These are phyloP conservation scores for Rubroshorea leprosula DNA, from an alignment of 345 rosid genomes.

Conservation along the genomic window DNA sequence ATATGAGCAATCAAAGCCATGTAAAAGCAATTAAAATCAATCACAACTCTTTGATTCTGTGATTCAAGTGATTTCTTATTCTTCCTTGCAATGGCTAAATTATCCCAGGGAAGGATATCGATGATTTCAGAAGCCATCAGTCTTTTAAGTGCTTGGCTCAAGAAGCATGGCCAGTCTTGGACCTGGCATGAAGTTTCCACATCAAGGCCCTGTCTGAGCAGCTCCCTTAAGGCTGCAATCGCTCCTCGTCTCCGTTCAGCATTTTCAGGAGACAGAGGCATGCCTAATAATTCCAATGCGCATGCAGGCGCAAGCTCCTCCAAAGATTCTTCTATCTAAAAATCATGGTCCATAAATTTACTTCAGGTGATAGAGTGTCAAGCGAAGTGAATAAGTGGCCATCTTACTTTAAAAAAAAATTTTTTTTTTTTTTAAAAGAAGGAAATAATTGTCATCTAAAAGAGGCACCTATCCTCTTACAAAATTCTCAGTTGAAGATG, in stretches of 20 bases:
- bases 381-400: background rate
- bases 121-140: slow-evolving; percentile 83
- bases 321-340: slow-evolving; percentile 87
- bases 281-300: slow-evolving; percentile 84
- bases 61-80: slow-evolving; percentile 92
- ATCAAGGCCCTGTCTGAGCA: slow-evolving; percentile 89
- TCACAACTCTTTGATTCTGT: slow-evolving; percentile 82
- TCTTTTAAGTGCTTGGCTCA: slow-evolving; percentile 66
- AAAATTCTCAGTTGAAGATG: slow-evolving; percentile 11
- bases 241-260: slow-evolving; percentile 83
- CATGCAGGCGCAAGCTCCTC: slow-evolving; percentile 99
- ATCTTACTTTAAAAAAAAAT: no score
- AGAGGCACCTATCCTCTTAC: slow-evolving; percentile 8
- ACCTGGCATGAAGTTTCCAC: slow-evolving; percentile 79
- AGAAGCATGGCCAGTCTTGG: slow-evolving; percentile 83
- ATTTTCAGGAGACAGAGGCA: slow-evolving; percentile 77
- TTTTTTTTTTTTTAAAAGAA: no score
- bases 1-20: slow-evolving; percentile 70
- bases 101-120: slow-evolving; percentile 89
- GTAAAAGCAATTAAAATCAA: slow-evolving; percentile 76
- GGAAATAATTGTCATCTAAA: no score
- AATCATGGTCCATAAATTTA: slow-evolving; percentile 10
- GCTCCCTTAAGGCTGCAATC: slow-evolving; percentile 80
- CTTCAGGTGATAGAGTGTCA: slow-evolving; percentile 7
- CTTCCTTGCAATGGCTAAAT: slow-evolving; percentile 57